phyloP scores from a whole-genome alignment of 192 early-diverging fungal genomes.

The Backusella tarrabulga region DNA sequence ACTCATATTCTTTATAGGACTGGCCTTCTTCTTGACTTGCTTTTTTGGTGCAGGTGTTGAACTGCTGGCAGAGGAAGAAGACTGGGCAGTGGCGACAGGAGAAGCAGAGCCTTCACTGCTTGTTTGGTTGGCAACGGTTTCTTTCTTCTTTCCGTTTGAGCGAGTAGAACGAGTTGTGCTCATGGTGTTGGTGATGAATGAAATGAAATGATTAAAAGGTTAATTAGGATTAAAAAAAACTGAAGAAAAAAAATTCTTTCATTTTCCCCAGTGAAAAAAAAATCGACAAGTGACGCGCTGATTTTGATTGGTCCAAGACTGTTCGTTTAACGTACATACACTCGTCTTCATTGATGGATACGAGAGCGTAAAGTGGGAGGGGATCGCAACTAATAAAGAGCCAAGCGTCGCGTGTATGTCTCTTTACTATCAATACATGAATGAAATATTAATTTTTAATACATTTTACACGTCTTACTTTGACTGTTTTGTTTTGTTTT shows the following conservation, averaged over 20 bases:
- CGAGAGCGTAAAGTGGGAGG: background rate
- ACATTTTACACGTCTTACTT: background rate
- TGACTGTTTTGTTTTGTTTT: background rate
- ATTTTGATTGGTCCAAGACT: background rate
- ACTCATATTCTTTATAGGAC: constrained; percentile 39
- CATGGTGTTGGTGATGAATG: constrained; percentile 6
- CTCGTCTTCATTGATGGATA: background rate
- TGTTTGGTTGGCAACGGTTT: background rate
- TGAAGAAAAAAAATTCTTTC: constrained; percentile 13
- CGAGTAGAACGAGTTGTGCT: constrained; percentile 21
- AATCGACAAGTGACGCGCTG: background rate
- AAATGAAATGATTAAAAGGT: background rate
- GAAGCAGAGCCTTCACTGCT: background rate
- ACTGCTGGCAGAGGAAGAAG: background rate
- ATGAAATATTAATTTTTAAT: background rate
- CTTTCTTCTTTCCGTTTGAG: background rate
- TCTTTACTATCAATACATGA: background rate
- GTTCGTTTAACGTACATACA: background rate
- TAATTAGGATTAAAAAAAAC: constrained; percentile 8
- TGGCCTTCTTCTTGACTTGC: constrained; percentile 19
- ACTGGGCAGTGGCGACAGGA: background rate
- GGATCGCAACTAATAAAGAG: background rate
- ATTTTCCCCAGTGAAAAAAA: background rate
- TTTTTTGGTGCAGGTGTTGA: constrained; percentile 2
- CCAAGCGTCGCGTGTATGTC: background rate